Conservation (phyloP, 768 basidiomycete genomes). For the Hirschioporus abietinus region DNA sequence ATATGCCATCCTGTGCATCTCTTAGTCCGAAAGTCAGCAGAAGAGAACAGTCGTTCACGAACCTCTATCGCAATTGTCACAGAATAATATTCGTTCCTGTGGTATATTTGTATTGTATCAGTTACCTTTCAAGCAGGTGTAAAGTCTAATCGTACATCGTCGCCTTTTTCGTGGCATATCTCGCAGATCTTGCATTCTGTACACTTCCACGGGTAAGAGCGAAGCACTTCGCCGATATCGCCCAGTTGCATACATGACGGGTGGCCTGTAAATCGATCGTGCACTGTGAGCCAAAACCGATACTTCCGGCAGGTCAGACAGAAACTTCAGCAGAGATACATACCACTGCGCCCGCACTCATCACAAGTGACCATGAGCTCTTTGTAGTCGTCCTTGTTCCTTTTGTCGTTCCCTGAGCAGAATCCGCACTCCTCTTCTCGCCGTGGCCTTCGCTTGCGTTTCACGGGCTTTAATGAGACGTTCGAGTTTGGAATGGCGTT, state of each 20-base stretch:
- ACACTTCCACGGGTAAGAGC: conserved; percentile 80
- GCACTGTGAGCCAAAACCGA: conserved; percentile 2
- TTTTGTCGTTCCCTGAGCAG: conserved; percentile 61
- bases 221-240: conserved; percentile 52
- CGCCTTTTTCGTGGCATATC: conserved; percentile 76
- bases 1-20: conserved; percentile 68
- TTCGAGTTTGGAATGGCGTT: conserved; percentile 32
- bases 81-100: conserved; percentile 80
- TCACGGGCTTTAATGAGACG: conserved; percentile 37
- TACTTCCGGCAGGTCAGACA: conserved; percentile 3
- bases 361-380: conserved; percentile 77
- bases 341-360: conserved; percentile 82
- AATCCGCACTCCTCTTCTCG: conserved; percentile 73
- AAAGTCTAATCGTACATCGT: conserved; percentile 62
- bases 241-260: conserved; percentile 74
- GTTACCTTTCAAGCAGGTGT: conserved; percentile 12
- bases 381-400: conserved; percentile 48
- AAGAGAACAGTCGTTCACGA: conserved; percentile 19
- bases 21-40: conserved; percentile 8
- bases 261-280: conserved; percentile 51
- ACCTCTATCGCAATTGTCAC: conserved; percentile 94
- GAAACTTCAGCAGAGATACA: conserved; percentile 18
- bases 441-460: conserved; percentile 37
- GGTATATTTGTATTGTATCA: conserved; percentile 17
- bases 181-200: conserved; percentile 91